Evolutionary conservation across 208 protist genomes (phyloP).

Genomic region (Porcisia hertigi): DNA sequence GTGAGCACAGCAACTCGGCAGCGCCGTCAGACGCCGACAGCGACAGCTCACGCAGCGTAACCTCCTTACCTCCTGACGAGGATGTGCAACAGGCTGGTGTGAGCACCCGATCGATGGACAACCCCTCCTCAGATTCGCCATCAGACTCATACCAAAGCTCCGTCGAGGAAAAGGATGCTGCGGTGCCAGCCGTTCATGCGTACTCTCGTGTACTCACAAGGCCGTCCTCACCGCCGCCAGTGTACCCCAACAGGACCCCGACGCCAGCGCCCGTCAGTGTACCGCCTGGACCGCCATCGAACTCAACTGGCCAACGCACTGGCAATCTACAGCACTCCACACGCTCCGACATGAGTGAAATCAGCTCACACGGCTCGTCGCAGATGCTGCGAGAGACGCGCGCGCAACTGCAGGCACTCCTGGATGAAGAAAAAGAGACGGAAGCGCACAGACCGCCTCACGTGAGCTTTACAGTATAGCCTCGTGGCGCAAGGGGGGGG

Average conservation of each 20-base stretch:
- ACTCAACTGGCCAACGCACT: neutral
- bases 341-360: conserved; percentile 25
- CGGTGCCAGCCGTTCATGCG: neutral
- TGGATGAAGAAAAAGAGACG: conserved; percentile 58
- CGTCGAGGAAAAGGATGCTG: neutral
- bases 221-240: conserved; percentile 20
- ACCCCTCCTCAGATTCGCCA: conserved; percentile 12
- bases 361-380: conserved; percentile 45
- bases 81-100: conserved; percentile 7
- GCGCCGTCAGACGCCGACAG: conserved; percentile 1
- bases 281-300: neutral
- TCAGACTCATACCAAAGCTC: conserved; percentile 23
- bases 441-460: conserved; percentile 8
- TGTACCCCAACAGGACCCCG: conserved; percentile 19
- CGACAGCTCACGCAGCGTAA: neutral
- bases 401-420: conserved; percentile 53
- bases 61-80: neutral
- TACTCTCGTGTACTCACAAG: neutral
- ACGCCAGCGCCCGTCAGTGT: neutral
- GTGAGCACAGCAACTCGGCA: neutral
- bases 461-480: neutral
- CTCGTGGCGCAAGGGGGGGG: neutral
- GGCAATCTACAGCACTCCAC: conserved; percentile 23
- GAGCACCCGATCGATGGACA: conserved; percentile 11
- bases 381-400: conserved; percentile 72